Evolutionary conservation across 495 filamentous ascomycete genomes (phyloP).

Genomic region (Penicillium paxilli): DNA sequence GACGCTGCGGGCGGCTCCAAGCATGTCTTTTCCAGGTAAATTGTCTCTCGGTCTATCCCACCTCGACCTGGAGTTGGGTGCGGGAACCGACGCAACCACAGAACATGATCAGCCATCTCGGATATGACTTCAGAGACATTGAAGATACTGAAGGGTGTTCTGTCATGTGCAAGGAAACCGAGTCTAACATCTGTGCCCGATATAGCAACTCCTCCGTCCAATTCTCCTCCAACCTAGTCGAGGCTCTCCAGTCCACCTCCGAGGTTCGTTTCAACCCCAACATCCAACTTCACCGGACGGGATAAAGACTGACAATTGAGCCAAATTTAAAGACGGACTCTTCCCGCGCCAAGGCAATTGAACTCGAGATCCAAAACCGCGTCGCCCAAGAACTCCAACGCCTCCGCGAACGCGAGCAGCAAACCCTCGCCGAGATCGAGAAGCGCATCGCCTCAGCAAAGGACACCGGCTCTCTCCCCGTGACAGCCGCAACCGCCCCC

Average conservation of each 20-base stretch:
- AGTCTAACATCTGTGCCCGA: background rate
- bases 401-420: conserved; percentile 63
- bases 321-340: conserved; percentile 68
- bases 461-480: conserved; percentile 29
- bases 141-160: background rate
- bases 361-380: conserved; percentile 86
- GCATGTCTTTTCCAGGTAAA: conserved; percentile 55
- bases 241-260: conserved; percentile 76
- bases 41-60: conserved; percentile 1
- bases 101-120: conserved; percentile 9
- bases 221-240: conserved; percentile 81
- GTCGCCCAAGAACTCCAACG: conserved; percentile 81
- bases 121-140: background rate
- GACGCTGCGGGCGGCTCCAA: conserved; percentile 47
- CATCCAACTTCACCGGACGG: background rate
- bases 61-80: conserved; percentile 1
- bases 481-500: conserved; percentile 31
- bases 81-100: conserved; percentile 15
- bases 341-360: conserved; percentile 76
- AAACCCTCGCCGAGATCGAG: conserved; percentile 54
- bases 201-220: conserved; percentile 77
- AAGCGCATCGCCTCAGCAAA: conserved; percentile 53
- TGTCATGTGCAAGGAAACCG: background rate
- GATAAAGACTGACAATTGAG: conserved; percentile 7
- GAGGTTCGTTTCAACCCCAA: conserved; percentile 61